Base-by-base conservation (phyloP, 2,329 filamentous ascomycete species). In the Orbilia oligospora region DNA sequence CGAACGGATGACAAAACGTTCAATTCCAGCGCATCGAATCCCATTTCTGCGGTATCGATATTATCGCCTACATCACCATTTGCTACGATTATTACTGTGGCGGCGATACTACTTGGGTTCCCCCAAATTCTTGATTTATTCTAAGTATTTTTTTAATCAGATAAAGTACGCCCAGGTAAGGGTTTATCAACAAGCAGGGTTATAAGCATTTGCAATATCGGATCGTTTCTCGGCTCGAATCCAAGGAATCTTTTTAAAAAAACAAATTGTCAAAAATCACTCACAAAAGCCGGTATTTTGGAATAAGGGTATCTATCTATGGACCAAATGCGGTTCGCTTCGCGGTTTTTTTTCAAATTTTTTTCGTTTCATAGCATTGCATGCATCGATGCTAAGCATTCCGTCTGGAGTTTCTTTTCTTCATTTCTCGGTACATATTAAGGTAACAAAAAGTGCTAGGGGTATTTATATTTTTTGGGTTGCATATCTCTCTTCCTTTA, bases 251-350 rank as follows among this genome's bases (percentile, higher is more conserved):
- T 30, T 30, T 30, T 3, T 4, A 58, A 33, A 30, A 22, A 16
- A 30, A 22, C 6, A 4, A 38, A 56, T 20, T 22, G 41, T 46
- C 41, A 36, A 61, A 44, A 24, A 18, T 56, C 53, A 22, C 53
- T 33, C 53, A 66, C 55, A 77, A 77, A 71, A 71, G 73, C 73
- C 41, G 73, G 73, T 56, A 77, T 71, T 77, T 76, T 71, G 73
- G 73, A 77, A 18, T 76, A 77, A 55, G 51, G 30, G 48, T 71
- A 36, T 44, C 55, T 46, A 61, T 3, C 30, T 20, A 18, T 5
- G n/a, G 22, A 44, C 64, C 33, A 27, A 36, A 61, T 55, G 18
- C 33, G 22, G 36, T 14, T n/a, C 38, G 30, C 12, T 33, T 36
- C 41, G 14, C 22, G 18, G 33, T 53, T 16, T 18, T 46, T 18